phyloP scores from a whole-genome alignment of 2,329 filamentous ascomycete genomes.

The Moelleriella libera region DNA sequence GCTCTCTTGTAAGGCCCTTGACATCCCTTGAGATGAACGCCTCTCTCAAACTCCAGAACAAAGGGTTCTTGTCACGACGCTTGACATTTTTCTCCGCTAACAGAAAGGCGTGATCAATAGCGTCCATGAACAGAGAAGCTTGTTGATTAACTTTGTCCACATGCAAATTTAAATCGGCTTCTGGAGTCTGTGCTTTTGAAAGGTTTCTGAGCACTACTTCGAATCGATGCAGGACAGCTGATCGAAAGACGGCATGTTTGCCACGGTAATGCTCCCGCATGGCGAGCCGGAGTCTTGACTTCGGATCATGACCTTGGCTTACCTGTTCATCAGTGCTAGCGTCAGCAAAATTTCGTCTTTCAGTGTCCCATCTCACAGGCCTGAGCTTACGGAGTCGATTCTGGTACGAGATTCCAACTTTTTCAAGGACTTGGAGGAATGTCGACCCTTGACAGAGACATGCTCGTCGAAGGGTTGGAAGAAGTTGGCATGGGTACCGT shows the following conservation, averaged over 20 bases:
- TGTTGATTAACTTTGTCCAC: slow-evolving; percentile 29
- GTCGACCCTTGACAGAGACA: slow-evolving; percentile 1
- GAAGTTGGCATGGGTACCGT: background rate
- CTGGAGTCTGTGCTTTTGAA: slow-evolving; percentile 5
- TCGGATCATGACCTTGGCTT: slow-evolving; percentile 19
- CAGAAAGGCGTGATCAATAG: slow-evolving; percentile 29
- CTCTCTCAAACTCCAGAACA: slow-evolving; percentile 44
- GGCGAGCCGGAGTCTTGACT: slow-evolving; percentile 15
- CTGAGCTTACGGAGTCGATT: slow-evolving; percentile 12
- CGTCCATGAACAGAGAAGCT: slow-evolving; percentile 27
- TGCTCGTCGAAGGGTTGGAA: background rate
- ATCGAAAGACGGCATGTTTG: slow-evolving; percentile 17
- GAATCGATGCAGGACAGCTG: slow-evolving; percentile 21
- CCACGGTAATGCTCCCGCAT: slow-evolving; percentile 10
- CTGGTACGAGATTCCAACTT: slow-evolving; percentile 7
- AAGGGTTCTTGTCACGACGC: slow-evolving; percentile 29
- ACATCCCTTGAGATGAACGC: slow-evolving; percentile 42
- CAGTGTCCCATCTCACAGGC: too few relatives aligned
- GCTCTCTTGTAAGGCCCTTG: slow-evolving; percentile 35
- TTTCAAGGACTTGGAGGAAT: slow-evolving; percentile 6
- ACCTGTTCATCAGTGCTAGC: slow-evolving; percentile 8
- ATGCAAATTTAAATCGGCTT: slow-evolving; percentile 12
- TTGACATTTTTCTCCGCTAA: slow-evolving; percentile 25
- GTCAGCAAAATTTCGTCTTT: background rate
- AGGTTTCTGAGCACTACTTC: slow-evolving; percentile 17